Base-by-base conservation (phyloP, 352 stramenopile species). In the Globisporangium iwayamae region DNA sequence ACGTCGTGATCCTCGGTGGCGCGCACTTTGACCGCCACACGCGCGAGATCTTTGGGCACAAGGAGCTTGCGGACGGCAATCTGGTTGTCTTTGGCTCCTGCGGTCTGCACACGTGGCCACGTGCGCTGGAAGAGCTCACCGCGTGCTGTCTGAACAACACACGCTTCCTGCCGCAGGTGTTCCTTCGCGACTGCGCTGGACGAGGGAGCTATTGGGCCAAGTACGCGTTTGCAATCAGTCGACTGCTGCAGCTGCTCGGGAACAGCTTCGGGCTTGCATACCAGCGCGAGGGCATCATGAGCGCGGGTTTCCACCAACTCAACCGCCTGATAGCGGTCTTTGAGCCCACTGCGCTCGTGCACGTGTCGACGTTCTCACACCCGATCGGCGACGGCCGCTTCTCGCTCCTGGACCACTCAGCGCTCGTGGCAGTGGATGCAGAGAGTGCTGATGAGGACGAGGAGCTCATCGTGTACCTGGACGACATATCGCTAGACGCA, bases 81-180 rank as follows among this genome's bases (percentile, higher is more conserved):
- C 67, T 89, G 4, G 81, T 79, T 7, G 65, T 91, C 28, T 87
- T 93, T 65, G 78, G 76, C 1, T 87, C 81, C 0, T 90, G 79
- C 50, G 78, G 81, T 32, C 72, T 93, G 50, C 79, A 85, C 60
- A 78, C 76, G 62, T 91, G 82, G 82, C 82, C 82, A 0, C 41
- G 68, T 14, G 69, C 74, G 30, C 56, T 88, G 20, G 66, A 65
- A 3, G 78, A 89, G 39, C 57, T 91, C 8, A 74, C 79, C 9
- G 50, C 68, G 1, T 84, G 79, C 62, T 88, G 74, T 22, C 57
- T 91, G 41, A 73, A 91, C 58, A 88, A 86, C 43, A 59, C 25
- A 13, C 69, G 68, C n/a, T 81, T 91, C 60, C 72, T 87, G 55
- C 64, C 74, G 55, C 58, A 43, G 1, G 57, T 45, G 14, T 61